Conservation (phyloP, 2,329 filamentous ascomycete genomes). For the Trichoderma hamatum region DNA sequence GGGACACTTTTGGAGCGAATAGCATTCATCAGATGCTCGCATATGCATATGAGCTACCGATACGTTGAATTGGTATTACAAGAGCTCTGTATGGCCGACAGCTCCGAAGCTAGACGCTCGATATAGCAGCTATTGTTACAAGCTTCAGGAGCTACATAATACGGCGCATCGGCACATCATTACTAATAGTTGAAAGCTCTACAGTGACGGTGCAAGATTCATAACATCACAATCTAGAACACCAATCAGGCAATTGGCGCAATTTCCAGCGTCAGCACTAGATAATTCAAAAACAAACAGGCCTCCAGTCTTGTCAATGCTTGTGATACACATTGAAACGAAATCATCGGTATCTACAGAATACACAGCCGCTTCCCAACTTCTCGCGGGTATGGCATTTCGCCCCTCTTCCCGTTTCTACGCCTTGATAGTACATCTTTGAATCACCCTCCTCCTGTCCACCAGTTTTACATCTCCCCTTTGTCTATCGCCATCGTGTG, state of each 20-base stretch:
- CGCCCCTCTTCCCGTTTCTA: constrained; percentile 28
- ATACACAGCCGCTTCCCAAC: constrained; percentile 29
- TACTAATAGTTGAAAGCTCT: neutral
- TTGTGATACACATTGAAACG: constrained; percentile 42
- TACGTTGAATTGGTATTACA: neutral
- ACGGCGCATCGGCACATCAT: neutral
- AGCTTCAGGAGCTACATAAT: neutral
- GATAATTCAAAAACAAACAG: constrained; percentile 28
- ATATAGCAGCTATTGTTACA: neutral
- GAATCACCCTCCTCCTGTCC: neutral
- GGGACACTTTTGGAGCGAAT: too few species aligned
- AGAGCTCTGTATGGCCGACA: neutral
- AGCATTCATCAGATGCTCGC: neutral
- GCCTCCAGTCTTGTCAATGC: constrained; percentile 34
- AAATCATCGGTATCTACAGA: constrained; percentile 49
- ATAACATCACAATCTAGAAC: neutral
- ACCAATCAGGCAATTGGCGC: neutral
- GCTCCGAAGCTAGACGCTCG: neutral
- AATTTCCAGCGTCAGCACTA: neutral
- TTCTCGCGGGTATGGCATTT: constrained; percentile 31
- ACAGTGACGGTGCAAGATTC: neutral
- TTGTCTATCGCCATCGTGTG: constrained; percentile 5
- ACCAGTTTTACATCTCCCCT: constrained; percentile 16
- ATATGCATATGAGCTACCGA: neutral
- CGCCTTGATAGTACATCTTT: constrained; percentile 32